Evolutionary conservation across 305 asterid species (phyloP).

Genomic region (Ruellia speciosa): DNA sequence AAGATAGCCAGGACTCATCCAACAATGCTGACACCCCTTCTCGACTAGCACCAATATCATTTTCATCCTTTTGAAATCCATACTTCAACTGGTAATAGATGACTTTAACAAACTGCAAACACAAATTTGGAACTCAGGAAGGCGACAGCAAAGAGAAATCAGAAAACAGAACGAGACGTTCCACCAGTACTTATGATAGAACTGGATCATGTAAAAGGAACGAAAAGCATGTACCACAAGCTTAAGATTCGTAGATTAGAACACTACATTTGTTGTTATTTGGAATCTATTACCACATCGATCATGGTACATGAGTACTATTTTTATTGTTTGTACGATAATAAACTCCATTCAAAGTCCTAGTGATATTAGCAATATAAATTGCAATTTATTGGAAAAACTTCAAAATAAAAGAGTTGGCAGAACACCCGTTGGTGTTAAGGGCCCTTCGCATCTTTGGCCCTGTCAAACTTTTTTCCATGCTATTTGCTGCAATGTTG

Average conservation of each 20-base stretch:
- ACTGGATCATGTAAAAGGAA: neutral
- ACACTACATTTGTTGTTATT: neutral
- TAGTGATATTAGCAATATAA: no score
- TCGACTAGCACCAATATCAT: conserved; percentile 30
- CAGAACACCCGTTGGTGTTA: no score
- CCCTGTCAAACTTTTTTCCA: no score
- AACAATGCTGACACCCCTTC: conserved; percentile 45
- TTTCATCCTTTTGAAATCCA: conserved; percentile 61
- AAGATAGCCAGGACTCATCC: conserved; percentile 83
- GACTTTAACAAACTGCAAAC: conserved; percentile 61
- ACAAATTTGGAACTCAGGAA: conserved; percentile 20
- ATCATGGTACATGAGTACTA: no score
- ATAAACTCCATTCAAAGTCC: no score
- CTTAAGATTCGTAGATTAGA: neutral
- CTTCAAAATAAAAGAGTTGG: no score
- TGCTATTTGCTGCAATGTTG: no score
- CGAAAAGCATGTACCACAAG: neutral
- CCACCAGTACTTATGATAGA: neutral
- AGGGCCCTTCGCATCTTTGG: no score
- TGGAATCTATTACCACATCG: neutral
- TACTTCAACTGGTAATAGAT: conserved; percentile 62
- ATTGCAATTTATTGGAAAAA: no score
- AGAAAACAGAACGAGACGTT: neutral
- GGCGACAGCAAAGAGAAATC: conserved; percentile 12
- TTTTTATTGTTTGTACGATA: no score